These are phyloP conservation scores for Termitomyces sp. DNA, from an alignment of 768 basidiomycete genomes.

Conservation along the genomic window DNA sequence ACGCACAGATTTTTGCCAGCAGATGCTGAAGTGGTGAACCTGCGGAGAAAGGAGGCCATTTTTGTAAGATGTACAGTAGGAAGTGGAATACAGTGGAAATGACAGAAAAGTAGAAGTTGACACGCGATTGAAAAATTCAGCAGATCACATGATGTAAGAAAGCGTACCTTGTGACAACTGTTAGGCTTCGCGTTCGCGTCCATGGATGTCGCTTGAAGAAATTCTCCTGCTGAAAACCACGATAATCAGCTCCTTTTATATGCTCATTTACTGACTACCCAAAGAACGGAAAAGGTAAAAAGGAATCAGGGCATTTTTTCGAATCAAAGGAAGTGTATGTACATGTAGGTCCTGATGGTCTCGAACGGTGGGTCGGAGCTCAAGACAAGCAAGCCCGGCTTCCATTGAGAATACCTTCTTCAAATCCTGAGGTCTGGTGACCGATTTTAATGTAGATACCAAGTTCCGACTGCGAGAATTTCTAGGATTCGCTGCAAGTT, in stretches of 20 bases:
- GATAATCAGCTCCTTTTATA: not conserved
- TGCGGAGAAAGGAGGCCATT: constrained; percentile 50
- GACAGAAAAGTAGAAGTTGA: not conserved
- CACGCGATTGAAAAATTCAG: constrained; percentile 2
- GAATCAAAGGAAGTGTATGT: not conserved
- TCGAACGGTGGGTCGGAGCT: not conserved
- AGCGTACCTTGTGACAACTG: constrained; percentile 8
- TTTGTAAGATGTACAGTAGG: constrained; percentile 2
- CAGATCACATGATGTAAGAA: constrained; percentile 13
- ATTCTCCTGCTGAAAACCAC: not conserved
- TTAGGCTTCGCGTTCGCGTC: not conserved
- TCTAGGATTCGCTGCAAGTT: too few relatives aligned
- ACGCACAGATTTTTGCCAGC: constrained; percentile 34
- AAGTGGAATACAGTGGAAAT: not conserved
- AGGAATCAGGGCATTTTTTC: not conserved
- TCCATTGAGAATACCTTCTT: not conserved
- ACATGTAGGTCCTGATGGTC: not conserved
- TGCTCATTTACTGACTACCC: not conserved
- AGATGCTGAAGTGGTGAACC: constrained; percentile 47
- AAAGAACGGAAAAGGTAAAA: not conserved
- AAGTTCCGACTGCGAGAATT: not conserved
- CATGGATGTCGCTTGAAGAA: not conserved
- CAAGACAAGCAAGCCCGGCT: not conserved
- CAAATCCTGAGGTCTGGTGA: not conserved
- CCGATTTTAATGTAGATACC: not conserved